Evolutionary conservation across 208 protist species (phyloP), one percentile per base, ranked within the genome.

Genomic region (Trypanosoma vivax): DNA sequence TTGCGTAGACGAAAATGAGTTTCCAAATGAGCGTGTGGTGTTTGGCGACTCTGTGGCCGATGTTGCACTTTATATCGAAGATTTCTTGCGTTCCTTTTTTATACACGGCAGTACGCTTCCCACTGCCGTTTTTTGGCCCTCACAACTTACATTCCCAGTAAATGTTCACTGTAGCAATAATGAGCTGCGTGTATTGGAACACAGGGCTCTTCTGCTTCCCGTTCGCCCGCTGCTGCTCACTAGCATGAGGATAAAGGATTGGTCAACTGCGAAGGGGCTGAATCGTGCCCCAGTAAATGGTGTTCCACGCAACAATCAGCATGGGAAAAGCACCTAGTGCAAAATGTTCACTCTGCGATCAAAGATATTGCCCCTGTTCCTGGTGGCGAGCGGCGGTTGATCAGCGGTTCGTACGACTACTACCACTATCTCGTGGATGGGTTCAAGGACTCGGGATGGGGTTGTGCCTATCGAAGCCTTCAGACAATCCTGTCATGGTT

Each of bases 381-480:
- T 1, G 76, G 79, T 0, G 77, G 70, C 4, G 63, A 73, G 24
- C 71, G 57, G 21, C 61, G 59, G 21, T 2, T 90, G 30, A 76
- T 85, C 2, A 79, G 74, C 23, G 91, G 92, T 0, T 41, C 52
- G 2, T 98, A 97, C 54, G 88, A 96, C 28, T 98, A 97, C 50
- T 97, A 97, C 60, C 95, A 98, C 70, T 98, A 98, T 76, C 74
- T 78, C 19, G 84, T 96, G 19, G 94, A 97, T 70, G 75, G 79
- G 10, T 92, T 95, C 35, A 74, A 87, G 46, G 95, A 98, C 50
- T 75, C 96, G 51, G 94, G 94, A 1, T 98, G 96, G 94, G 96
- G 96, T 48, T 98, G 96, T 65, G 94, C 96, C 1, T 98, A 98
- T 56, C 70, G 96, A 33, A 95, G 85, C 43, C 43, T 94, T 46